Evolutionary conservation across 371 early-diverging fungal species (phyloP).

Genomic region (Actinomortierella ambigua): DNA sequence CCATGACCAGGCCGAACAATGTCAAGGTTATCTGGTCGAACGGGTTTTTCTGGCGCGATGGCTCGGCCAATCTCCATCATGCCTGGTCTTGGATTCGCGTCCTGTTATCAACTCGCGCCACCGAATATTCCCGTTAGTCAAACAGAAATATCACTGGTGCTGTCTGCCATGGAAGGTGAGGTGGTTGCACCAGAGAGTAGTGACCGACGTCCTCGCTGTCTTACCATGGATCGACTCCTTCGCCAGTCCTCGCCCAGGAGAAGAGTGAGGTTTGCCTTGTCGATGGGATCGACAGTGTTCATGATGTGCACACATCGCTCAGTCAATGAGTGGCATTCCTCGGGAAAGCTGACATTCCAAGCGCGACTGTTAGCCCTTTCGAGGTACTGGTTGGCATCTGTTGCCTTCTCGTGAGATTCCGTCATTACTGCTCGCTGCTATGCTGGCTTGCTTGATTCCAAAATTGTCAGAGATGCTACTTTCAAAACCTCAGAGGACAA

Average conservation of each 20-base stretch:
- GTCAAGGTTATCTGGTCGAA: conserved; percentile 46
- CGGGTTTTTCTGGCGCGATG: conserved; percentile 50
- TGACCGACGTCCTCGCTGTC: background rate
- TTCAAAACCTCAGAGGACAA: no score
- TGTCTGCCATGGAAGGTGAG: no score
- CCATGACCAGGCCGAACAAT: conserved; percentile 49
- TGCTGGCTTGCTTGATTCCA: no score
- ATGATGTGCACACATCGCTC: conserved; percentile 47
- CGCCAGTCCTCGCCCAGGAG: conserved; percentile 42
- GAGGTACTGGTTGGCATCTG: no score
- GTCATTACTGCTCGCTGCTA: no score
- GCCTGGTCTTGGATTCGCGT: background rate
- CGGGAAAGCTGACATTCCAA: conserved; percentile 19
- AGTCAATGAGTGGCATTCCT: conserved; percentile 33
- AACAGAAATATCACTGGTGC: no score
- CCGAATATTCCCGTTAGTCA: no score
- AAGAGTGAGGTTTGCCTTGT: conserved; percentile 41
- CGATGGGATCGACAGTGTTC: conserved; percentile 45
- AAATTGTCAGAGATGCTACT: no score
- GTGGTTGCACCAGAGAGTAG: background rate
- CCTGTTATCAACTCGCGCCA: no score
- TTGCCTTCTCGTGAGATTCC: no score
- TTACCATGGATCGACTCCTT: conserved; percentile 12
- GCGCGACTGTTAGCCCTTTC: no score
- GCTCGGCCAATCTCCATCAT: conserved; percentile 44